phyloP scores from a whole-genome alignment of 2,329 filamentous ascomycete species.

The Fusarium piperis region DNA sequence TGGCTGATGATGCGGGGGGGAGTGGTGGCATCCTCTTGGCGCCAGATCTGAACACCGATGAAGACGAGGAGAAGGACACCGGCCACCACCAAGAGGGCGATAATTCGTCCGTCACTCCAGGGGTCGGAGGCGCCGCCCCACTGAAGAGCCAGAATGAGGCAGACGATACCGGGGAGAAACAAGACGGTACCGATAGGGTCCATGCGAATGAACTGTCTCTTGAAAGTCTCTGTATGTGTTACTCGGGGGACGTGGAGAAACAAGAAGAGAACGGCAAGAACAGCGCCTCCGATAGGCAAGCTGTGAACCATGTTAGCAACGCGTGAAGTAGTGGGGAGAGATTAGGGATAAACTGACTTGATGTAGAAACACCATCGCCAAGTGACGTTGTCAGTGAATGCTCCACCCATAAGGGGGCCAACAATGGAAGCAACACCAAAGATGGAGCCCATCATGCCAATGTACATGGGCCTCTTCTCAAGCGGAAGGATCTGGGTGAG shows the following conservation, averaged over 20 bases:
- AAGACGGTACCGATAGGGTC: constrained; percentile 56
- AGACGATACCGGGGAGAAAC: constrained; percentile 60
- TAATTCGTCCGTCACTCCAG: constrained; percentile 57
- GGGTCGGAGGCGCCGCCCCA: constrained; percentile 62
- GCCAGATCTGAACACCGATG: constrained; percentile 53
- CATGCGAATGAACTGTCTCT: constrained; percentile 52
- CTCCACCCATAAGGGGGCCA: constrained; percentile 24
- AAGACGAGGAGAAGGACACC: constrained; percentile 56
- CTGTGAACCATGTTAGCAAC: background rate
- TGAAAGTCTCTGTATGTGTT: constrained; percentile 43
- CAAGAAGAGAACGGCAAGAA: constrained; percentile 56
- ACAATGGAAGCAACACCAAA: constrained; percentile 53
- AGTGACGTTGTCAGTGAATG: constrained; percentile 22
- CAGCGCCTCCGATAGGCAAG: constrained; percentile 54
- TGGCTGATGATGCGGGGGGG: constrained; percentile 55
- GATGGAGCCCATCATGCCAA: constrained; percentile 49
- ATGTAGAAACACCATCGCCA: constrained; percentile 33
- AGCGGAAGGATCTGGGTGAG: constrained; percentile 12
- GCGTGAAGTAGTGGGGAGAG: too few species aligned
- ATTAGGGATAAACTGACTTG: constrained; percentile 1
- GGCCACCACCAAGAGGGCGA: constrained; percentile 59
- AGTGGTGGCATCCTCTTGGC: constrained; percentile 53
- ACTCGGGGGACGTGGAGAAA: constrained; percentile 52
- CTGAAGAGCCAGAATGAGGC: constrained; percentile 62
- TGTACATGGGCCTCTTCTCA: constrained; percentile 22